These are phyloP conservation scores for Lepidium aucheri DNA, from an alignment of 345 rosid species.

Conservation along the genomic window DNA sequence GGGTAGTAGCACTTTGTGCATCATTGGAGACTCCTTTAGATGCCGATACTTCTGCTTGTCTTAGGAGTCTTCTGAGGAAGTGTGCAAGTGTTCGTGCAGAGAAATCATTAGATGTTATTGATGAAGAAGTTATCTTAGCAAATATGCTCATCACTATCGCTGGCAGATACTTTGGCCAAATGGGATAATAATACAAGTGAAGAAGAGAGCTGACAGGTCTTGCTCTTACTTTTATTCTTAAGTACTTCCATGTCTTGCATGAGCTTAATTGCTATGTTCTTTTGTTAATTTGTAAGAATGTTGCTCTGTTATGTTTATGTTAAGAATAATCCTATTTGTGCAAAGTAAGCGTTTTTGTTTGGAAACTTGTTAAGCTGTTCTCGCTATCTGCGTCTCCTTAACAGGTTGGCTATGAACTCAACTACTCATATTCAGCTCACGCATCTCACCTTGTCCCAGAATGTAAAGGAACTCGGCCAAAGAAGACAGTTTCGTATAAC, in stretches of 20 bases:
- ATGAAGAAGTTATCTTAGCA: constrained; percentile 56
- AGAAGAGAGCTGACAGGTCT: neutral
- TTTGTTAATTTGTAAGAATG: neutral
- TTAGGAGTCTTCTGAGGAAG: constrained; percentile 60
- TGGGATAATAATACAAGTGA: constrained; percentile 25
- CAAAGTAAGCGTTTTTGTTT: neutral
- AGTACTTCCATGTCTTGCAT: neutral
- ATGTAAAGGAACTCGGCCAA: no score
- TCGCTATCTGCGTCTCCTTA: no score
- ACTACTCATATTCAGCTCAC: no score
- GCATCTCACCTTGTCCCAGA: no score
- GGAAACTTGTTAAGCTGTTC: neutral
- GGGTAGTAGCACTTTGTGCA: constrained; percentile 76
- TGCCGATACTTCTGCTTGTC: constrained; percentile 59
- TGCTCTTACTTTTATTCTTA: neutral
- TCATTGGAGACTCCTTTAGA: constrained; percentile 68
- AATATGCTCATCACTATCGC: constrained; percentile 70
- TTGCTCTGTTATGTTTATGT: neutral
- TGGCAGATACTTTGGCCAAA: constrained; percentile 76
- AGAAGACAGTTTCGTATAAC: neutral
- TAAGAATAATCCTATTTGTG: neutral
- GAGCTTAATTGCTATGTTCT: neutral
- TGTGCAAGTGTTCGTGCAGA: constrained; percentile 66
- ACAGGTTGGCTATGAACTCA: no score
- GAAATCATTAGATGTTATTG: constrained; percentile 47